These are phyloP conservation scores for Suillus clintonianus DNA, from an alignment of 768 basidiomycete species.

Conservation along the genomic window DNA sequence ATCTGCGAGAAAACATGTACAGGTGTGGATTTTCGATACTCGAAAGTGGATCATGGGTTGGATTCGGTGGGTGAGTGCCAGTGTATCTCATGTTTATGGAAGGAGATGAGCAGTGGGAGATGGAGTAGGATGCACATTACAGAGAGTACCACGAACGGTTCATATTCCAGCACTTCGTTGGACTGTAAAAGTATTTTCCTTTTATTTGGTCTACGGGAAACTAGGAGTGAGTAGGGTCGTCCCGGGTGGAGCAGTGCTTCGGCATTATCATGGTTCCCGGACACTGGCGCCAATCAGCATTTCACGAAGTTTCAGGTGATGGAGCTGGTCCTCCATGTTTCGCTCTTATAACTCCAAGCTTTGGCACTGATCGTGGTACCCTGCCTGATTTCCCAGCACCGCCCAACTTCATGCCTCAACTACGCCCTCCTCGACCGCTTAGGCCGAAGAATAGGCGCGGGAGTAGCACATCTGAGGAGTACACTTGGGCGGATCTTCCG, in stretches of 20 bases:
- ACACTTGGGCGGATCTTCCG: conserved; percentile 88
- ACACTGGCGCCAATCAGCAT: conserved; percentile 27
- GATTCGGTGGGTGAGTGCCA: not conserved
- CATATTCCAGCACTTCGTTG: not conserved
- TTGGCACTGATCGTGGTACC: conserved; percentile 16
- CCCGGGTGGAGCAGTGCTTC: not conserved
- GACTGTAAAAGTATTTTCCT: not conserved
- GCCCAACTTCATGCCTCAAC: conserved; percentile 14
- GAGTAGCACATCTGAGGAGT: conserved; percentile 64
- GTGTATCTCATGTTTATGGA: not conserved
- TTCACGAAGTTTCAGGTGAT: conserved; percentile 3
- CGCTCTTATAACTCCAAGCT: conserved; percentile 26
- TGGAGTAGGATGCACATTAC: too few species aligned
- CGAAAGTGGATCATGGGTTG: not conserved
- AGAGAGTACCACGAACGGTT: not conserved
- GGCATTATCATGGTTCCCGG: conserved; percentile 52
- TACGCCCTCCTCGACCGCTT: conserved; percentile 21
- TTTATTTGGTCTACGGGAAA: conserved; percentile 35
- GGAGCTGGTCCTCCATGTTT: conserved; percentile 16
- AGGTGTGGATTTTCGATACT: not conserved
- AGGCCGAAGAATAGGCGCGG: conserved; percentile 28
- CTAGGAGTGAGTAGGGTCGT: not conserved
- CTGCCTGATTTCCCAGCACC: conserved; percentile 21
- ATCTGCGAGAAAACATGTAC: not conserved
- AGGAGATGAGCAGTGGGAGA: not conserved